phyloP scores from a whole-genome alignment of 2,329 filamentous ascomycete genomes.

The Zasmidium cellare region DNA sequence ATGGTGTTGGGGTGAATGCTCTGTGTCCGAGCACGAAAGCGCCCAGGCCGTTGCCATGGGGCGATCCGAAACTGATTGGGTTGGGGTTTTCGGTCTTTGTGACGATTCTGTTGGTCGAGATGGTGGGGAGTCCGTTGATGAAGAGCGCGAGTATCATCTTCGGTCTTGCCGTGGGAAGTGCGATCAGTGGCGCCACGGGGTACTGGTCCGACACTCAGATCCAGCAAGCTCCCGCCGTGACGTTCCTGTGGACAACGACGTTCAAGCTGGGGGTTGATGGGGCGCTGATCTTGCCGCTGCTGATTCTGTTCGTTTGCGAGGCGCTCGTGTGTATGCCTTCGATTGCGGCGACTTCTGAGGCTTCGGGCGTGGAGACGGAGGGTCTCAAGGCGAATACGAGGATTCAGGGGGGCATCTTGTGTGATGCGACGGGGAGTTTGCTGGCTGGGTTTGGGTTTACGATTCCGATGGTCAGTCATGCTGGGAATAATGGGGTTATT shows the following conservation, averaged over 20 bases:
- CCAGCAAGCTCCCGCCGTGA: slow-evolving; percentile 16
- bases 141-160: slow-evolving; percentile 22
- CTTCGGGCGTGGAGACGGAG: slow-evolving; percentile 17
- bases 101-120: slow-evolving; percentile 23
- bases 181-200: slow-evolving; percentile 20
- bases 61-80: slow-evolving; percentile 20
- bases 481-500: slow-evolving; percentile 23
- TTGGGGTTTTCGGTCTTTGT: slow-evolving; percentile 23
- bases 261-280: slow-evolving; percentile 22
- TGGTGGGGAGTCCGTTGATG: slow-evolving; percentile 21
- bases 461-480: slow-evolving; percentile 22
- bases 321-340: slow-evolving; percentile 24
- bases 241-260: slow-evolving; percentile 18
- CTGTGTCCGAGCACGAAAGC: slow-evolving; percentile 19
- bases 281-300: slow-evolving; percentile 17
- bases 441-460: slow-evolving; percentile 17
- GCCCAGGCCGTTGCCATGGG: slow-evolving; percentile 20
- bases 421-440: slow-evolving; percentile 19
- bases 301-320: slow-evolving; percentile 24
- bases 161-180: slow-evolving; percentile 20
- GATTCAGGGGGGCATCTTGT: slow-evolving; percentile 24
- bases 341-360: slow-evolving; percentile 19
- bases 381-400: slow-evolving; percentile 20
- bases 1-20: slow-evolving; percentile 16
- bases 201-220: slow-evolving; percentile 20